A percentile compares a stretch with the other conserved stretches of the same genome.
phyloP scores from a whole-genome alignment of 768 basidiomycete genomes.

The Russula sp. region DNA sequence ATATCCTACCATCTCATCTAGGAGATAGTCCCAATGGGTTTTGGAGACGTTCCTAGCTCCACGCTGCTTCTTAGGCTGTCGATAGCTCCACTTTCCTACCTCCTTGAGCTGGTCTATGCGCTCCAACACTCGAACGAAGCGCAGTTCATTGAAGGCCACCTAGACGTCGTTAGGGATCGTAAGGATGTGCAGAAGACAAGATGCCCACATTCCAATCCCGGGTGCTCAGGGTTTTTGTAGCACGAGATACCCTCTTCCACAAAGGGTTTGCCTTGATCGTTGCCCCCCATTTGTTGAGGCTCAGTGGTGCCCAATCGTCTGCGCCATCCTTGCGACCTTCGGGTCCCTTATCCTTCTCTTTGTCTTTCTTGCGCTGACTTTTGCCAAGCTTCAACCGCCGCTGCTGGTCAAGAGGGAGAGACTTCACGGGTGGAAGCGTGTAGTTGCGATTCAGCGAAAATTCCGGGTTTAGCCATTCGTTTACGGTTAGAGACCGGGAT shows the following conservation, averaged over 20 bases:
- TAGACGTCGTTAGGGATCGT: conserved; percentile 28
- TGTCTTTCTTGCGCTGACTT: conserved; percentile 46
- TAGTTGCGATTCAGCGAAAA: conserved; percentile 40
- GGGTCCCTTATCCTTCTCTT: conserved; percentile 37
- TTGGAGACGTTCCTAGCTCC: conserved; percentile 69
- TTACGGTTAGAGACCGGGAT: conserved; percentile 16
- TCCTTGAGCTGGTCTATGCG: conserved; percentile 80
- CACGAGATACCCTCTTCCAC: conserved; percentile 59
- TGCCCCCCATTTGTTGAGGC: conserved; percentile 60
- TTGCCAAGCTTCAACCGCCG: conserved; percentile 45
- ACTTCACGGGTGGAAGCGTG: conserved; percentile 48
- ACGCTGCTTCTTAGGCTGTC: conserved; percentile 93
- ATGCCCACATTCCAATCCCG: conserved; percentile 74
- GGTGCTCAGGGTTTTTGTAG: conserved; percentile 72
- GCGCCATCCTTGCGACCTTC: conserved; percentile 36
- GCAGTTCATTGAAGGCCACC: conserved; percentile 76
- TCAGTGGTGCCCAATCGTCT: conserved; percentile 62
- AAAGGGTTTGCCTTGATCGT: conserved; percentile 72
- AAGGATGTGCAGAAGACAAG: neutral
- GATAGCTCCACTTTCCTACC: conserved; percentile 79
- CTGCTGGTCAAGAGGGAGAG: conserved; percentile 49
- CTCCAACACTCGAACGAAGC: conserved; percentile 74
- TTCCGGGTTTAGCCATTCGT: conserved; percentile 25
- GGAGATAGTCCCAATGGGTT: conserved; percentile 90
- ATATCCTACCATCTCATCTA: conserved; percentile 87